These are phyloP conservation scores for Sordariomycetes sp. DNA, from an alignment of 2,329 filamentous ascomycete species.

Conservation along the genomic window DNA sequence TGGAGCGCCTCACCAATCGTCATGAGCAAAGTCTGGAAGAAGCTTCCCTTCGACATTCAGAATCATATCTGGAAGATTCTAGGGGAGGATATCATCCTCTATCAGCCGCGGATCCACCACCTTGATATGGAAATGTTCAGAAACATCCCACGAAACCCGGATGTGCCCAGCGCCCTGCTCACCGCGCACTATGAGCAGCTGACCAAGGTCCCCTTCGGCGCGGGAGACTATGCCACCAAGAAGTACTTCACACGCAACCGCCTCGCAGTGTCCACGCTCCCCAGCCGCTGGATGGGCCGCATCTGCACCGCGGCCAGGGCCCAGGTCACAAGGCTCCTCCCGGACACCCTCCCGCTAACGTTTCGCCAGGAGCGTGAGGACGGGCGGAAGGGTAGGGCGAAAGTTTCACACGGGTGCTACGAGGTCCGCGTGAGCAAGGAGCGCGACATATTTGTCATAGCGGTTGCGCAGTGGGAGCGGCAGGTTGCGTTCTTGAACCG, in stretches of 20 bases:
- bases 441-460: no score
- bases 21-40: no score
- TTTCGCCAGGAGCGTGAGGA: not conserved
- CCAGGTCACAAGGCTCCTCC: not conserved
- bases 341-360: not conserved
- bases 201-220: not conserved
- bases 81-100: not conserved
- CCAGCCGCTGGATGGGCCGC: not conserved
- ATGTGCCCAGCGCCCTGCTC: no score
- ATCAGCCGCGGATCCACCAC: not conserved
- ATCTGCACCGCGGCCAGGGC: not conserved
- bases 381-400: not conserved
- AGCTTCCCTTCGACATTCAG: not conserved
- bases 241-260: not conserved
- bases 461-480: no score
- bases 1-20: no score
- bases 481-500: no score
- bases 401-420: no score
- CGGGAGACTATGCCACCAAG: not conserved
- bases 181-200: not conserved
- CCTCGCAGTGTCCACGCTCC: not conserved
- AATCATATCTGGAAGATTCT: not conserved
- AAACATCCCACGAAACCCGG: no score
- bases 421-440: no score
- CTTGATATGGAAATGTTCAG: not conserved